Evolutionary conservation across 2,329 filamentous ascomycete genomes (phyloP), one percentile per base, ranked within the genome.

Genomic region (Sordariomycetes sp.): DNA sequence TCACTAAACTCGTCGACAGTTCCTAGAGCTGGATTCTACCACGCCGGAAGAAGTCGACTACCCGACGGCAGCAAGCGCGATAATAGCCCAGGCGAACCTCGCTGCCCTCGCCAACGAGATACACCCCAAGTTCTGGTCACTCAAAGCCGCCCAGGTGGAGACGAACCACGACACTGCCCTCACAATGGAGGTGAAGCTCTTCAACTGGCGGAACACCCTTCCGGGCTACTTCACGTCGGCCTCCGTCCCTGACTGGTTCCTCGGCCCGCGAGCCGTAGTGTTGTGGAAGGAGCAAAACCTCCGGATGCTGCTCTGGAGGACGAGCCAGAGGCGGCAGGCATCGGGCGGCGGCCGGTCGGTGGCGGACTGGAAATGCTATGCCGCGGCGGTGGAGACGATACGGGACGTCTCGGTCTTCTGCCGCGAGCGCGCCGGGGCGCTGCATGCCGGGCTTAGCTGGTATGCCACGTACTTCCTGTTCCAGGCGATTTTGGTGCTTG

Each of bases 381-480:
- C 66, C 1, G 68, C 71, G 57, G 71, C 74, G 6, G 67, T 72
- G 59, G 65, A 68, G 35, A 72, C 67, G 10, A 71, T 76, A 16
- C 61, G 64, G 3, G 67, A 68, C 3, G 73, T 76, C 24, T 66
- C 68, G 10, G 60, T 60, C 1, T 75, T 72, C 58, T 74, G 73
- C 66, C 62, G 61, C 5, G 57, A 63, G 0, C 62, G 65, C 20
- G 63, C 64, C 11, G 60, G 59, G 3, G 58, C 59, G 8, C 62
- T 71, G 6, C 69, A 70, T 20, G 65, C 68, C 18, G 67, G 74
- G 40, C 62, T 71, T 4, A 67, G 67, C 2, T 76, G 74, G 74
- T 77, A 76, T 60, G 70, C 69, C 1, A 71, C 73, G 12, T 76
- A 74, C 61, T 76, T 75, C 58, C 62, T 76, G 1, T 76, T 77